Conservation (phyloP, 2,329 filamentous ascomycete species). For the Sporothrix brasiliensis region DNA sequence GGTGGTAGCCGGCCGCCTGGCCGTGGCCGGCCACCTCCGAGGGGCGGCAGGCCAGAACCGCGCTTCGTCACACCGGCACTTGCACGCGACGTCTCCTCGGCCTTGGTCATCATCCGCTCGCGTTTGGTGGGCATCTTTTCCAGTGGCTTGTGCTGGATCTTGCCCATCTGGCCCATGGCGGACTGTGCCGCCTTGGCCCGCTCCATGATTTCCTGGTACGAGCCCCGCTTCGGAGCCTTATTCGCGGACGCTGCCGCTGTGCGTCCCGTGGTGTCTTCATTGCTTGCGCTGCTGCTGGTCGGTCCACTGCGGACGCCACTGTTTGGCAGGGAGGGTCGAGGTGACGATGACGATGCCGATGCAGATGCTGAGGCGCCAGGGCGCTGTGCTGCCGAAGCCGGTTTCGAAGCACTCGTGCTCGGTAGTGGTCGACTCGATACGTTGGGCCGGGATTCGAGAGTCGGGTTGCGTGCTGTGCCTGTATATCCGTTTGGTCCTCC, state of each 20-base stretch:
- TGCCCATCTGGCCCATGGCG: conserved; percentile 64
- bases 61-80: conserved; percentile 19
- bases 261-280: not conserved
- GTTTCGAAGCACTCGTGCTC: not conserved
- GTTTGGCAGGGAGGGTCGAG: not conserved
- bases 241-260: conserved; percentile 38
- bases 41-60: conserved; percentile 12
- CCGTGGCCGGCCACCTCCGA: conserved; percentile 4
- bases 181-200: conserved; percentile 68
- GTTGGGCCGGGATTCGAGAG: conserved; percentile 12
- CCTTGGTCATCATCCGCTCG: conserved; percentile 42
- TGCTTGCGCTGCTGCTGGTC: not conserved
- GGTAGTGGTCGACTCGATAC: conserved; percentile 8
- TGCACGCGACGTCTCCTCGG: conserved; percentile 23
- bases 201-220: conserved; percentile 73
- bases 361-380: not conserved
- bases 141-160: conserved; percentile 74
- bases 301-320: conserved; percentile 29
- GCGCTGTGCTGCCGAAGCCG: conserved; percentile 26
- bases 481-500: conserved; percentile 15
- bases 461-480: conserved; percentile 23
- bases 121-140: conserved; percentile 64
- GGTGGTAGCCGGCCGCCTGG: conserved; percentile 1
- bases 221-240: conserved; percentile 68
- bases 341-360: not conserved